Conservation (phyloP, 2,329 filamentous ascomycete genomes). For the Colletotrichum sp. region DNA sequence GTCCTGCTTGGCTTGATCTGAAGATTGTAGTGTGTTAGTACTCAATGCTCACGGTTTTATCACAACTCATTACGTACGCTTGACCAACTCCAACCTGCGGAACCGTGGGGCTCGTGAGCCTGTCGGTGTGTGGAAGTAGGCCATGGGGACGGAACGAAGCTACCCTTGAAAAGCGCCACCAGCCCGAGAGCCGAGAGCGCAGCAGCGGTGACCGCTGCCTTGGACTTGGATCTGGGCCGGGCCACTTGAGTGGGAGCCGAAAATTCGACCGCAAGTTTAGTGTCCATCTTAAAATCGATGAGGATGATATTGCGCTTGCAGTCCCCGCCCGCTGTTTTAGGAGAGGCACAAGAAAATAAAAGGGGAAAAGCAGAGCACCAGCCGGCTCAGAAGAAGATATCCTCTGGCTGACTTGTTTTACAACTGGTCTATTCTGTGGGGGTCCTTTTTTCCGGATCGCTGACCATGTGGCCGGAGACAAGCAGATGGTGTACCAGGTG, state of each 20-base stretch:
- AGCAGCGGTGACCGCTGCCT: not conserved
- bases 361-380: not conserved
- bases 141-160: not conserved
- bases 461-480: conserved; percentile 1
- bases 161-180: conserved; percentile 3
- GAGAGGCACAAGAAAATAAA: not conserved
- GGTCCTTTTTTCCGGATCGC: not conserved
- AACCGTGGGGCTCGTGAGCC: not conserved
- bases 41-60: not conserved
- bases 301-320: not conserved
- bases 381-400: not conserved
- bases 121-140: not conserved
- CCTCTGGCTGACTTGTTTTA: not conserved
- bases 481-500: not conserved
- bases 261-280: not conserved
- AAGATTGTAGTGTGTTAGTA: conserved; percentile 21
- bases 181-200: not conserved
- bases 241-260: not conserved
- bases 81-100: conserved; percentile 8
- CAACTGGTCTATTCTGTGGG: not conserved
- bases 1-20: conserved; percentile 38
- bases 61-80: not conserved
- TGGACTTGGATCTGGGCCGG: not conserved
- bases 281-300: not conserved
- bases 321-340: not conserved